phyloP scores from a whole-genome alignment of 306 rosid genomes.

The Sechiopsis laciniata region DNA sequence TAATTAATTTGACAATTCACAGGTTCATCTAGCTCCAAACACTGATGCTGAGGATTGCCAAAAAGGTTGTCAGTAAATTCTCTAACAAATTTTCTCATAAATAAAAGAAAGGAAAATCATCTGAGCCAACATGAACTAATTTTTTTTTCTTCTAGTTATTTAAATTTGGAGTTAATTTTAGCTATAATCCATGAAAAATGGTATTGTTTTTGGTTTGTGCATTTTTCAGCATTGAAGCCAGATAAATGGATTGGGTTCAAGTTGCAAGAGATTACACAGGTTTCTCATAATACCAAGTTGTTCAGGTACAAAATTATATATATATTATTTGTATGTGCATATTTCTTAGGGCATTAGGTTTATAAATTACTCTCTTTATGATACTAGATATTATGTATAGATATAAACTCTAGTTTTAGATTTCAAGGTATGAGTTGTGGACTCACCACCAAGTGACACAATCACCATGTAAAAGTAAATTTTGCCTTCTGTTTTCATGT shows the following conservation, averaged over 20 bases:
- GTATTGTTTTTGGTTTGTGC: not conserved
- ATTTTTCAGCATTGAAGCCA: constrained; percentile 59
- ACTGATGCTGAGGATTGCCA: constrained; percentile 33
- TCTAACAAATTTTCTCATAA: not conserved
- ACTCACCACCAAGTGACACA: no score
- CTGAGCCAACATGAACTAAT: no score
- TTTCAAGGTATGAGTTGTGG: no score
- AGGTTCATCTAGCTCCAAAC: constrained; percentile 48
- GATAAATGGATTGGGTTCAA: constrained; percentile 72
- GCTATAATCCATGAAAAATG: not conserved
- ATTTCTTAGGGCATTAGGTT: no score
- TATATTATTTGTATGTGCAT: not conserved
- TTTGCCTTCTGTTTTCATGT: no score
- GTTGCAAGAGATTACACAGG: constrained; percentile 88
- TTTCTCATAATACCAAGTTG: constrained; percentile 70
- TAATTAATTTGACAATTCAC: constrained; percentile 19
- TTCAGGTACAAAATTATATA: constrained; percentile 61
- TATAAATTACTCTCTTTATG: no score
- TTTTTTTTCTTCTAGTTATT: no score
- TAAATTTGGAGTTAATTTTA: no score
- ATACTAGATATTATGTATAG: no score
- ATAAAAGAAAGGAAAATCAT: not conserved
- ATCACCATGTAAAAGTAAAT: no score
- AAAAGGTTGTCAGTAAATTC: constrained; percentile 38
- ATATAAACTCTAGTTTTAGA: no score